These are phyloP conservation scores for Bryoglossum gracile DNA, from an alignment of 495 filamentous ascomycete genomes.

Conservation along the genomic window DNA sequence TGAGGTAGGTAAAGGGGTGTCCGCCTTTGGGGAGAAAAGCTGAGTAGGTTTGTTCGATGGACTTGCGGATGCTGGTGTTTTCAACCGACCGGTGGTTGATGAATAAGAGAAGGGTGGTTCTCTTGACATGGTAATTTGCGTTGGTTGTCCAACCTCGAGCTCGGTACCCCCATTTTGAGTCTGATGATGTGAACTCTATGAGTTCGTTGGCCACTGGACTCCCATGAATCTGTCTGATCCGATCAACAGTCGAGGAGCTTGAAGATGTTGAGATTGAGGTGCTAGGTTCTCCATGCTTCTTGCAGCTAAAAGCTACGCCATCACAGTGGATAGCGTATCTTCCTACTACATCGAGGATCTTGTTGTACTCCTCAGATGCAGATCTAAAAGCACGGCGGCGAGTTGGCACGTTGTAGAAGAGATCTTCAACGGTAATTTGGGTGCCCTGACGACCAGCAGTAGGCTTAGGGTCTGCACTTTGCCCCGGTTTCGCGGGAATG, in stretches of 20 bases:
- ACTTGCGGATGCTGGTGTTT: slow-evolving; percentile 80
- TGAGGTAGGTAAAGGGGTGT: slow-evolving; percentile 91
- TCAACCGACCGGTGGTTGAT: slow-evolving; percentile 98
- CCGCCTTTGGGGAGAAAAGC: slow-evolving; percentile 88
- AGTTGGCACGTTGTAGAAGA: slow-evolving; percentile 94
- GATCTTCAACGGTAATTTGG: slow-evolving; percentile 93
- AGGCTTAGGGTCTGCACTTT: slow-evolving; percentile 79
- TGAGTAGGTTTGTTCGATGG: slow-evolving; percentile 86
- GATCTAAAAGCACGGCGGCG: slow-evolving; percentile 86
- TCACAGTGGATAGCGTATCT: slow-evolving; percentile 92
- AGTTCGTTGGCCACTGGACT: slow-evolving; percentile 83
- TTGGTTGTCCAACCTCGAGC: slow-evolving; percentile 80
- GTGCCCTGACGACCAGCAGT: slow-evolving; percentile 89
- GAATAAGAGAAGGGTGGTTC: slow-evolving; percentile 82
- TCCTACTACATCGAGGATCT: slow-evolving; percentile 92
- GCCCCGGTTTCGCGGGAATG: slow-evolving; percentile 82
- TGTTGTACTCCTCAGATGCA: slow-evolving; percentile 90
- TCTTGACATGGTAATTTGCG: slow-evolving; percentile 93
- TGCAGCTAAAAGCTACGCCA: slow-evolving; percentile 89
- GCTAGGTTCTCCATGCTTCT: slow-evolving; percentile 86
- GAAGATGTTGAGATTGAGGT: slow-evolving; percentile 71
- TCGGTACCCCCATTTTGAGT: slow-evolving; percentile 75
- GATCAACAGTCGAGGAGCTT: slow-evolving; percentile 63
- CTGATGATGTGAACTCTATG: slow-evolving; percentile 63
- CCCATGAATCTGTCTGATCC: slow-evolving; percentile 87